phyloP scores from a whole-genome alignment of 2,329 filamentous ascomycete genomes.

The Incumbomyces lentus region DNA sequence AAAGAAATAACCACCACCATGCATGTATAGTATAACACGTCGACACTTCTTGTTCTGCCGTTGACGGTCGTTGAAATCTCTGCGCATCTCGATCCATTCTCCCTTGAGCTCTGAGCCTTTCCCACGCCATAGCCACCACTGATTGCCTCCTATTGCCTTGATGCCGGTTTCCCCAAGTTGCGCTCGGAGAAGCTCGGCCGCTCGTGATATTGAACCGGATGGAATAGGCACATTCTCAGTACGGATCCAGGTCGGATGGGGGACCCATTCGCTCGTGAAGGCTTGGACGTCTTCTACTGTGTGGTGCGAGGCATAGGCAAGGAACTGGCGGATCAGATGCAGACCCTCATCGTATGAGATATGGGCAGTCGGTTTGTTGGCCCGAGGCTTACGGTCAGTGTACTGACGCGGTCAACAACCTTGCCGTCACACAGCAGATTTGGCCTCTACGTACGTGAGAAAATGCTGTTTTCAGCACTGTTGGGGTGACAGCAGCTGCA shows the following conservation, averaged over 20 bases:
- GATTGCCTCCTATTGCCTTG: slow-evolving; percentile 63
- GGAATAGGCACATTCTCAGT: slow-evolving; percentile 60
- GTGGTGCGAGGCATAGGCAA: slow-evolving; percentile 74
- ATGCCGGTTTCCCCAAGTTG: slow-evolving; percentile 73
- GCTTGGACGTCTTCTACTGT: slow-evolving; percentile 87
- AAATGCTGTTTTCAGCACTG: slow-evolving; percentile 74
- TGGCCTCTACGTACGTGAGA: slow-evolving; percentile 56
- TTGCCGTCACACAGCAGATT: background rate
- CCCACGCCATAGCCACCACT: slow-evolving; percentile 84
- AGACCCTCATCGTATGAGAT: slow-evolving; percentile 92
- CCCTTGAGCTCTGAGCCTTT: slow-evolving; percentile 57
- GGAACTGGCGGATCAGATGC: slow-evolving; percentile 74
- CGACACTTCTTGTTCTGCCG: slow-evolving; percentile 49
- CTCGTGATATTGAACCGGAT: slow-evolving; percentile 49
- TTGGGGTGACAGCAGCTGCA: slow-evolving; percentile 73
- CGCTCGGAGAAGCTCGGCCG: slow-evolving; percentile 56
- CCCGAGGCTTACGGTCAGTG: slow-evolving; percentile 64
- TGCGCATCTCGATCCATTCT: slow-evolving; percentile 95
- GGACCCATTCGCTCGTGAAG: slow-evolving; percentile 87
- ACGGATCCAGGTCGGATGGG: slow-evolving; percentile 77
- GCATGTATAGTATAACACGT: slow-evolving; percentile 84
- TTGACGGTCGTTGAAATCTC: slow-evolving; percentile 64
- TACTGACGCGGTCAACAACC: slow-evolving; percentile 45
- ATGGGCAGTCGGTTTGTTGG: slow-evolving; percentile 74
- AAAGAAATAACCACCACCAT: slow-evolving; percentile 92